Conservation (phyloP, 495 filamentous ascomycete species). For the Halenospora varia region DNA sequence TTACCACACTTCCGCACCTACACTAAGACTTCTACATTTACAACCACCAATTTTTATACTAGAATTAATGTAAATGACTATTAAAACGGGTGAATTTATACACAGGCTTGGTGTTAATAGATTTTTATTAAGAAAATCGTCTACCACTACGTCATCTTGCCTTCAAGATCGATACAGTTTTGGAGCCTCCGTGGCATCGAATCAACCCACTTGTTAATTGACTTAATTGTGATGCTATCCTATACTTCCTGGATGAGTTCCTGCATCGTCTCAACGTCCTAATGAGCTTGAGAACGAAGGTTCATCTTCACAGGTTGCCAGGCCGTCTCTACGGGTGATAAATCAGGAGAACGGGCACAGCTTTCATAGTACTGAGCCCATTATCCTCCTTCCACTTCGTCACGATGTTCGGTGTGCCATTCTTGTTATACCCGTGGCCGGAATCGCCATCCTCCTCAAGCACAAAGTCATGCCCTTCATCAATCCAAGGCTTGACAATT, state of each 20-base stretch:
- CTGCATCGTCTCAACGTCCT: background rate
- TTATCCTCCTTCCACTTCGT: background rate
- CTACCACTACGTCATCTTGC: background rate
- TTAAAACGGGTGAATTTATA: too few species aligned
- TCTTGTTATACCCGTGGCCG: background rate
- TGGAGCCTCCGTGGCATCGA: background rate
- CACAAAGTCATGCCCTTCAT: background rate
- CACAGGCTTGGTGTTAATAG: too few species aligned
- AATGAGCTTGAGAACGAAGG: background rate
- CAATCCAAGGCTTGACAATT: background rate
- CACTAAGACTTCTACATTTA: too few species aligned
- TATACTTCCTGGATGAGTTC: background rate
- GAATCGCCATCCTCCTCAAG: background rate
- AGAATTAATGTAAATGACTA: too few species aligned
- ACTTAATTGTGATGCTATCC: background rate
- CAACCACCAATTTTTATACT: too few species aligned
- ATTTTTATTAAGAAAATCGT: too few species aligned
- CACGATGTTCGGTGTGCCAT: too few species aligned
- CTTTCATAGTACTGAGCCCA: background rate
- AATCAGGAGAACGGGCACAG: background rate
- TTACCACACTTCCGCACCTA: too few species aligned
- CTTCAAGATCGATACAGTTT: background rate
- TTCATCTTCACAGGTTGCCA: background rate
- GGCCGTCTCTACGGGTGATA: background rate
- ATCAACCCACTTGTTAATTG: background rate